Percentiles rank a stretch among this genome's conserved stretches.
Evolutionary conservation across 2,329 filamentous ascomycete genomes (phyloP).

Genomic region (Cercospora beticola): DNA sequence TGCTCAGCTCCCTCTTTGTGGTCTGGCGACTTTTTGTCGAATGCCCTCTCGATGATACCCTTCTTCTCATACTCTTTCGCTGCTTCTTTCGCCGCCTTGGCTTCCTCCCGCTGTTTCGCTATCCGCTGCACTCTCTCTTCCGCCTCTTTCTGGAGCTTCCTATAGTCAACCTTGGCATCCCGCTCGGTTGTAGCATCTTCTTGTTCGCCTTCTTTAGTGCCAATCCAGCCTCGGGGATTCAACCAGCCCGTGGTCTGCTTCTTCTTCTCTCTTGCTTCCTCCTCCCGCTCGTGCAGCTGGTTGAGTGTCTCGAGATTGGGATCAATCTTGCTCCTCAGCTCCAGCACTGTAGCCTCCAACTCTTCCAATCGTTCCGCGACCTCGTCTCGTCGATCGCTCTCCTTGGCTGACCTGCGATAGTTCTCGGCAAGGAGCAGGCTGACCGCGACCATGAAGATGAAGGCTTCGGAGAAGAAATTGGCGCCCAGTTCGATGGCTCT

Average conservation of each 20-base stretch:
- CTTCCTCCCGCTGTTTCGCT: conserved; percentile 9
- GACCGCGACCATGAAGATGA: conserved; percentile 65
- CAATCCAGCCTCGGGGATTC: conserved; percentile 27
- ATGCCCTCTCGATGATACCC: conserved; percentile 7
- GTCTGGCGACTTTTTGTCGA: conserved; percentile 7
- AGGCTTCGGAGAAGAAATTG: conserved; percentile 67
- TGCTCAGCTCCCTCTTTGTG: conserved; percentile 12
- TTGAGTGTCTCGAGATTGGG: conserved; percentile 38
- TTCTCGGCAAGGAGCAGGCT: conserved; percentile 63
- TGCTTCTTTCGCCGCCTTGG: conserved; percentile 8
- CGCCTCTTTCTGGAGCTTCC: conserved; percentile 17
- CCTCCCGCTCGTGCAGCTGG: conserved; percentile 40
- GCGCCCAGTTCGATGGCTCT: conserved; percentile 69
- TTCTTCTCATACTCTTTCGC: conserved; percentile 17
- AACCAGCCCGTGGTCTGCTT: conserved; percentile 31
- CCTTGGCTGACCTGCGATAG: conserved; percentile 61
- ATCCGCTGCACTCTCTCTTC: conserved; percentile 11
- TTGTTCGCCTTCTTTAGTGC: conserved; percentile 14
- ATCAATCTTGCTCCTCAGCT: conserved; percentile 36
- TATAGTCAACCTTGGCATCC: conserved; percentile 15
- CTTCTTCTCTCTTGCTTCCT: conserved; percentile 29
- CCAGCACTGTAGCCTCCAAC: conserved; percentile 52
- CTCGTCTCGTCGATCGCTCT: conserved; percentile 58
- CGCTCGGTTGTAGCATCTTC: conserved; percentile 18
- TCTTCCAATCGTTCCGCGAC: conserved; percentile 60